Evolutionary conservation across 2,329 filamentous ascomycete species (phyloP), one percentile per base, ranked within the genome.

Genomic region (Pseudocercospora ulei): DNA sequence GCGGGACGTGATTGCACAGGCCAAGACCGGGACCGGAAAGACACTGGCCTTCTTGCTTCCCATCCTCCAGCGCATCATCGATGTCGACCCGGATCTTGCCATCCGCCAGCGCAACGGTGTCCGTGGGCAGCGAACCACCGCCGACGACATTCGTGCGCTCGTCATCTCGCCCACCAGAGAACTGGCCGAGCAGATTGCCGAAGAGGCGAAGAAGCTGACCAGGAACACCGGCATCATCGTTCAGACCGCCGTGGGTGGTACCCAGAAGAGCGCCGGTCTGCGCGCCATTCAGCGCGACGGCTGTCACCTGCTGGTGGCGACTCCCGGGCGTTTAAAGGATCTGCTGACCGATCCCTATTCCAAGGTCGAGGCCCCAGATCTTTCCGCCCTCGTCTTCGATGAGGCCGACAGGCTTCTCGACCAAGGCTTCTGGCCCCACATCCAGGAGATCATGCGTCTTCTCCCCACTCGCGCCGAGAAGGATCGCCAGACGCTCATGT

Each of bases 21-120:
- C 90, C 43, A 94, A 84, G 65, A 98, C 90, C 5, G 90, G 90
- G 59, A 96, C 90, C 3, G 90, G 90, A 59, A 98, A 98, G 67
- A 98, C 90, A 0, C 67, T 96, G 41, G 90, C 84, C 22, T 98
- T 96, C 68, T 71, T 98, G 14, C 65, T 96, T 4, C 90, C 90
- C 35, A 69, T 86, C 5, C 66, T 96, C 36, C 84, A 95, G 60
- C 78, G 78, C 43, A 82, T 94, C 56, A 67, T 93, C 44, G 61
- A 64, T 12, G 64, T 70, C 43, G 75, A 84, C 48, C 75, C 77
- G 1, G 62, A 65, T 0, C 70, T 92, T 20, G 75, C 72, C 36
- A 59, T 66, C 23, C 49, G 51, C 41, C 19, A n/a, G 23, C 51
- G 56, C 12, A 39, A 57, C 39, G 60, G 67, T 3, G 71, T 61